Evolutionary conservation across 106 monocot genomes (phyloP).

Genomic region (Chionographis japonica): DNA sequence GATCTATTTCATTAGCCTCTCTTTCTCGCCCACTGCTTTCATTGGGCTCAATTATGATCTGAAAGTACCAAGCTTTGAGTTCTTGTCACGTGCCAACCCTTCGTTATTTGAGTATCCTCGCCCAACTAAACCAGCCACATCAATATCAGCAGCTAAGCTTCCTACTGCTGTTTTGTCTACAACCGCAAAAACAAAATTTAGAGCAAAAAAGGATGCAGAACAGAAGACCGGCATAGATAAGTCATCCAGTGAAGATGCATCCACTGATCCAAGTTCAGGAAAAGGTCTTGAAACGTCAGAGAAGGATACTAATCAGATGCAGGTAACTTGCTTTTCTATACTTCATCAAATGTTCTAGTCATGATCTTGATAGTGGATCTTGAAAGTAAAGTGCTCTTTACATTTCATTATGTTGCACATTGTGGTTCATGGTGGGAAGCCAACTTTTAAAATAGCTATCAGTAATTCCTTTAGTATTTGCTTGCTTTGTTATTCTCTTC

Average conservation of each 20-base stretch:
- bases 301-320: conserved; percentile 68
- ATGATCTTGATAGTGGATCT: background rate
- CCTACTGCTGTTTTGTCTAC: conserved; percentile 93
- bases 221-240: conserved; percentile 59
- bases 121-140: conserved; percentile 57
- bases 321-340: conserved; percentile 32
- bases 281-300: conserved; percentile 54
- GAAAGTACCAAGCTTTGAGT: conserved; percentile 96
- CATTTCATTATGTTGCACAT: too few relatives aligned
- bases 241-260: conserved; percentile 28
- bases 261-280: conserved; percentile 34
- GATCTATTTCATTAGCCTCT: conserved; percentile 85
- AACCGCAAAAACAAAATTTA: conserved; percentile 81
- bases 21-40: conserved; percentile 93
- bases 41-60: conserved; percentile 94
- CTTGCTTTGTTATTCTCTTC: too few relatives aligned
- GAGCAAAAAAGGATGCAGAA: conserved; percentile 93
- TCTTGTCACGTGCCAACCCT: conserved; percentile 88
- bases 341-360: background rate
- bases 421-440: too few relatives aligned
- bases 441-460: too few relatives aligned
- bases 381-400: too few relatives aligned
- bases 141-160: conserved; percentile 66
- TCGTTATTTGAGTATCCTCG: conserved; percentile 95
- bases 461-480: too few relatives aligned